These are phyloP conservation scores for Cercospora nicotianae DNA, from an alignment of 2,329 filamentous ascomycete genomes.

Conservation along the genomic window DNA sequence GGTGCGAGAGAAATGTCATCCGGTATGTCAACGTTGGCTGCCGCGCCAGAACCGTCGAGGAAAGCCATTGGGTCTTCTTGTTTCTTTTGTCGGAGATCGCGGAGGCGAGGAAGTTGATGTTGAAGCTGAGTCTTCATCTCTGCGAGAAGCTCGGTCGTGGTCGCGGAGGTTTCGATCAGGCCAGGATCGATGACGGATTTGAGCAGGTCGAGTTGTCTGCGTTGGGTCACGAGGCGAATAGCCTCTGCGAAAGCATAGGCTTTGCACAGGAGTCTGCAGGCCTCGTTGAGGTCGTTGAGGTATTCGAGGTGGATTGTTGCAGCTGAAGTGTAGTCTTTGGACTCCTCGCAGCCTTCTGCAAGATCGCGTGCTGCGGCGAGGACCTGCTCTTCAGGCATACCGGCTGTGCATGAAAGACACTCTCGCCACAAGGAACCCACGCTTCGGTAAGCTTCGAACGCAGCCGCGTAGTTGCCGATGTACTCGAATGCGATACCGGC, in stretches of 20 bases:
- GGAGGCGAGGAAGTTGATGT: slow-evolving; percentile 82
- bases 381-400: slow-evolving; percentile 62
- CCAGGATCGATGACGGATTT: slow-evolving; percentile 70
- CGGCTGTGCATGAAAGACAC: slow-evolving; percentile 74
- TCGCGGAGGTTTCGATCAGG: slow-evolving; percentile 76
- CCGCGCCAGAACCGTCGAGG: slow-evolving; percentile 67
- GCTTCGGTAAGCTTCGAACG: slow-evolving; percentile 79
- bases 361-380: slow-evolving; percentile 69
- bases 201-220: slow-evolving; percentile 63
- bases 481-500: slow-evolving; percentile 89
- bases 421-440: slow-evolving; percentile 84
- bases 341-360: slow-evolving; percentile 75
- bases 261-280: slow-evolving; percentile 78
- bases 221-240: slow-evolving; percentile 70
- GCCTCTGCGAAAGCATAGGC: slow-evolving; percentile 86
- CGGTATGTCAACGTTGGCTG: slow-evolving; percentile 63
- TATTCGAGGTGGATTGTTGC: slow-evolving; percentile 81
- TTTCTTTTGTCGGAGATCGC: slow-evolving; percentile 78
- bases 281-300: slow-evolving; percentile 67
- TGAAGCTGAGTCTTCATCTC: slow-evolving; percentile 85
- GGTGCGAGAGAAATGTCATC: slow-evolving; percentile 92
- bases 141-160: slow-evolving; percentile 85
- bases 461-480: slow-evolving; percentile 69
- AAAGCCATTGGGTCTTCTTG: slow-evolving; percentile 82
- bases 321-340: slow-evolving; percentile 78